Conservation (phyloP, 2,329 filamentous ascomycete genomes). For the Ceratocystis papillata region DNA sequence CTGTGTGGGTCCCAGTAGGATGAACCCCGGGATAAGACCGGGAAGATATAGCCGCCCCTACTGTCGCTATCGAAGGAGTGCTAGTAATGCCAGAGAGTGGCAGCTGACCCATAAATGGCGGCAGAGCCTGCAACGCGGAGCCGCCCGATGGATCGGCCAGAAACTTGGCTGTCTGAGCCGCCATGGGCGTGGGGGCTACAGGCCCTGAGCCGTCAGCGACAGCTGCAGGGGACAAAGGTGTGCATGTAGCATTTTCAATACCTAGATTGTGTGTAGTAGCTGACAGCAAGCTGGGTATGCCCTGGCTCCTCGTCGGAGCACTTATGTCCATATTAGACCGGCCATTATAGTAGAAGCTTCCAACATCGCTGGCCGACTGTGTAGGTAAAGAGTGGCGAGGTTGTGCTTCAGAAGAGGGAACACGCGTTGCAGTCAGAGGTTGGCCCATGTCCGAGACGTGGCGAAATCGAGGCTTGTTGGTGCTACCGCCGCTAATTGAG, state of each 20-base stretch:
- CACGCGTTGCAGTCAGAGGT: background rate
- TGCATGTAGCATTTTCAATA: background rate
- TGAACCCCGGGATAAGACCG: background rate
- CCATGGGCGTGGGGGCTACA: conserved; percentile 3
- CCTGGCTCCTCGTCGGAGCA: background rate
- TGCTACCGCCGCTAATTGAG: background rate
- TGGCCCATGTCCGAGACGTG: conserved; percentile 4
- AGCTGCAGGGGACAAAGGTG: background rate
- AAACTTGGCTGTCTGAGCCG: background rate
- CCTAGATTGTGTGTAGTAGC: background rate
- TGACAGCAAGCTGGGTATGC: background rate
- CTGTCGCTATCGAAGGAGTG: background rate
- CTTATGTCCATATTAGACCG: background rate
- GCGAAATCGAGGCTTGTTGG: conserved; percentile 1
- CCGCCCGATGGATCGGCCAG: background rate
- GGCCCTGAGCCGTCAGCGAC: background rate
- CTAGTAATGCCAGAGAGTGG: background rate
- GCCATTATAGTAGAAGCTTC: background rate
- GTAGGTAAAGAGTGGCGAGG: background rate
- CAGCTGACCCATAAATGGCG: background rate
- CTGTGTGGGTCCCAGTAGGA: conserved; percentile 5
- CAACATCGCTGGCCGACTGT: background rate
- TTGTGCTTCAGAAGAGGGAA: background rate
- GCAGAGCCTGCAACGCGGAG: background rate
- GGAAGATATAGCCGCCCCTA: background rate